Percentiles rank a stretch among this genome's conserved stretches.
phyloP scores from a whole-genome alignment of 2,329 filamentous ascomycete genomes.

The Meredithiella fracta region DNA sequence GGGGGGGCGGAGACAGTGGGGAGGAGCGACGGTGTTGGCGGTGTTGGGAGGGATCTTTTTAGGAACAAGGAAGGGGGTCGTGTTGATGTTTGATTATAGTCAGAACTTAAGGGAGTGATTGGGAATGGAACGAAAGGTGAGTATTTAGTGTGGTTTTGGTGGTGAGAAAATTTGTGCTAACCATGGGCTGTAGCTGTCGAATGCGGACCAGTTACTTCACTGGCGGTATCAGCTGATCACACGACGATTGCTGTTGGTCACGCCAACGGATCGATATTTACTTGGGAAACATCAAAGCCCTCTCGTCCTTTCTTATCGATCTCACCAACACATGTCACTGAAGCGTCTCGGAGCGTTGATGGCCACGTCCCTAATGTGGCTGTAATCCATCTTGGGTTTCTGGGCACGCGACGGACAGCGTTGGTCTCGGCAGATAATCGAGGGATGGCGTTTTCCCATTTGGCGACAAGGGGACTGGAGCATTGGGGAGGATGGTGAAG shows the following conservation, averaged over 20 bases:
- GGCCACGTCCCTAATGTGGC: slow-evolving; percentile 66
- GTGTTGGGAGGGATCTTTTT: slow-evolving; percentile 79
- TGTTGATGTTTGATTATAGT: slow-evolving; percentile 93
- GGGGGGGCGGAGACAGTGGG: slow-evolving; percentile 80
- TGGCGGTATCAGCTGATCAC: slow-evolving; percentile 88
- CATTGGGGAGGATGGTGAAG: slow-evolving; percentile 71
- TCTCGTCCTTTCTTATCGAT: slow-evolving; percentile 80
- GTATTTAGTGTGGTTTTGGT: slow-evolving; percentile 15
- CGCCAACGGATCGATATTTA: slow-evolving; percentile 81
- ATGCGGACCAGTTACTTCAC: slow-evolving; percentile 68
- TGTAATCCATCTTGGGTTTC: slow-evolving; percentile 82
- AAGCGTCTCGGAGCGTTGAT: slow-evolving; percentile 39
- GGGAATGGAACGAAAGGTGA: slow-evolving; percentile 79
- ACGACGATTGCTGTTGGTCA: slow-evolving; percentile 83
- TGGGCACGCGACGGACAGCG: slow-evolving; percentile 84
- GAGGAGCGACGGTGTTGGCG: slow-evolving; percentile 72
- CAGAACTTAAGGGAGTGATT: slow-evolving; percentile 90
- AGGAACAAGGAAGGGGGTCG: slow-evolving; percentile 85
- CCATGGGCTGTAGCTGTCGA: slow-evolving; percentile 50
- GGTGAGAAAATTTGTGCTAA: background rate
- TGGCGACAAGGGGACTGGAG: slow-evolving; percentile 83
- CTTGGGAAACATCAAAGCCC: slow-evolving; percentile 79
- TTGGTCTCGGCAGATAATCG: slow-evolving; percentile 86
- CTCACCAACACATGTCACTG: slow-evolving; percentile 52
- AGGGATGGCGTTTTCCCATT: slow-evolving; percentile 96